These are phyloP conservation scores for Exophiala phaeomuriformis DNA, from an alignment of 2,329 filamentous ascomycete species.

Conservation along the genomic window DNA sequence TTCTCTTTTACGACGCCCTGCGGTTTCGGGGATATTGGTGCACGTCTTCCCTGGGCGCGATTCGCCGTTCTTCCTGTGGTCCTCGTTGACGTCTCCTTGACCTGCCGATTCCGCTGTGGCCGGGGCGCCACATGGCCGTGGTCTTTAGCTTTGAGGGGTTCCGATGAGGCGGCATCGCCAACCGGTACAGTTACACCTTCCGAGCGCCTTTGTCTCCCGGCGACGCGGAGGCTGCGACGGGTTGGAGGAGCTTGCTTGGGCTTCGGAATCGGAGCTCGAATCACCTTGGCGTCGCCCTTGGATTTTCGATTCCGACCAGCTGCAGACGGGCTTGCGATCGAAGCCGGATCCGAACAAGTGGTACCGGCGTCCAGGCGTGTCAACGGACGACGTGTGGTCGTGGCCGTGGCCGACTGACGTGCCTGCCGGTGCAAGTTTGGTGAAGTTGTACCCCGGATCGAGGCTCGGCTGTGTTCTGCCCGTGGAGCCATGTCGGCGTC, in stretches of 20 bases:
- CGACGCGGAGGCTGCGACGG: conserved; percentile 4
- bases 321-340: conserved; percentile 23
- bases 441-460: conserved; percentile 3
- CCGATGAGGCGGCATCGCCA: neutral
- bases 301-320: neutral
- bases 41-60: conserved; percentile 3
- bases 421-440: neutral
- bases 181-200: neutral
- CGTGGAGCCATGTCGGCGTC: conserved; percentile 5
- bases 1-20: conserved; percentile 2
- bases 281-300: neutral
- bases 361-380: conserved; percentile 34
- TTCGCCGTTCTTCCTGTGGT: conserved; percentile 2
- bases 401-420: conserved; percentile 2
- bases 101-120: neutral
- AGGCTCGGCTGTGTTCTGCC: conserved; percentile 1
- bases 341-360: conserved; percentile 42
- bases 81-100: conserved; percentile 2
- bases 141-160: conserved; percentile 2
- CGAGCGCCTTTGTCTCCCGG: conserved; percentile 2
- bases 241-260: conserved; percentile 4
- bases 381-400: neutral
- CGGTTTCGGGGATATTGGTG: conserved; percentile 3
- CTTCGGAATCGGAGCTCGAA: conserved; percentile 5
- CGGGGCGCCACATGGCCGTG: neutral